Percentiles rank a stretch among this genome's conserved stretches.
Conservation (phyloP, 2,329 filamentous ascomycete genomes). For the Thelonectria rubi region DNA sequence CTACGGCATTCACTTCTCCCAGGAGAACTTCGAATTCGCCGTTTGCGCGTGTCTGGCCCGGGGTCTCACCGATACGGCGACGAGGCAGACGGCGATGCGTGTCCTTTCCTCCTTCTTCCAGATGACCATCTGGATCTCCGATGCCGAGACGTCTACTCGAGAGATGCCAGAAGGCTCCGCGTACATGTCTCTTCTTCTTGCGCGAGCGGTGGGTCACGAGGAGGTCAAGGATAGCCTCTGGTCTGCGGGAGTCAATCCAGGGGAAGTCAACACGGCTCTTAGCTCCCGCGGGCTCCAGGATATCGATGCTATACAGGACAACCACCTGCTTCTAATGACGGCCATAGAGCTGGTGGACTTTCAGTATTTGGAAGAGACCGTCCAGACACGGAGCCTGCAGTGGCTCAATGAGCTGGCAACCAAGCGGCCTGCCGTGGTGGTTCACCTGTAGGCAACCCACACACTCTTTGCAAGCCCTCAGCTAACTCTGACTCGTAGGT, state of each 20-base stretch:
- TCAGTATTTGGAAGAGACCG: constrained; percentile 68
- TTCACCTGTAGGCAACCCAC: constrained; percentile 61
- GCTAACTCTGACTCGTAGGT: constrained; percentile 50
- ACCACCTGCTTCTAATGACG: constrained; percentile 69
- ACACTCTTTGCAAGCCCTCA: background rate
- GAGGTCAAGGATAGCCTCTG: constrained; percentile 71
- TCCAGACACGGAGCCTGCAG: constrained; percentile 66
- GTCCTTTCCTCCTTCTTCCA: constrained; percentile 69
- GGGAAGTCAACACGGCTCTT: constrained; percentile 43
- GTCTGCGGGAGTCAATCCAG: constrained; percentile 63
- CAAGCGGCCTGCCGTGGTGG: constrained; percentile 63
- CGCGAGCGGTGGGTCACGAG: constrained; percentile 64
- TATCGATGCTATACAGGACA: constrained; percentile 62
- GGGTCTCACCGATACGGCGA: constrained; percentile 70
- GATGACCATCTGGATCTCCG: constrained; percentile 44
- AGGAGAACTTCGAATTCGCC: constrained; percentile 73
- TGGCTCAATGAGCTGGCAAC: constrained; percentile 68
- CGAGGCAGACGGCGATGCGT: constrained; percentile 65
- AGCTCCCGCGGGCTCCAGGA: constrained; percentile 40
- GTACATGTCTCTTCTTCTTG: constrained; percentile 68
- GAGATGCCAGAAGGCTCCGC: constrained; percentile 55
- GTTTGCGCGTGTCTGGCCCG: constrained; percentile 71
- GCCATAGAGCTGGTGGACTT: constrained; percentile 74
- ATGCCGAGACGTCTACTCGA: constrained; percentile 25
- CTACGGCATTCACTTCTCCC: constrained; percentile 71